Conservation (phyloP, 805 yeast species). For the Metschnikowia dekortorum region DNA sequence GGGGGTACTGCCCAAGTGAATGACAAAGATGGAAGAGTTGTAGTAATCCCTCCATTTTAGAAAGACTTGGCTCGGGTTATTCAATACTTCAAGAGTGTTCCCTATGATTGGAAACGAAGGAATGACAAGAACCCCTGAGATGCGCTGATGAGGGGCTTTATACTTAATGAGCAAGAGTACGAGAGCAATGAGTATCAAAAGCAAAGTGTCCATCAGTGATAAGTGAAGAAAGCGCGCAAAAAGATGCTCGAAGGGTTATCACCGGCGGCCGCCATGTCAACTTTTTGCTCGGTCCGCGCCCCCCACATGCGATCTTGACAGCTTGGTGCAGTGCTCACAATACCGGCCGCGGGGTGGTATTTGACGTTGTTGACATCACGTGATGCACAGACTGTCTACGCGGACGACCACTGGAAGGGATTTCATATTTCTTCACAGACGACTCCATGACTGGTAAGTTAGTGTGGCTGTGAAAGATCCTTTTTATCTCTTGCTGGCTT, state of each 20-base stretch:
- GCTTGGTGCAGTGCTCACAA: not conserved
- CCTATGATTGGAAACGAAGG: slow-evolving; percentile 53
- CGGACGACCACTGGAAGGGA: not conserved
- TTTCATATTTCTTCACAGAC: not conserved
- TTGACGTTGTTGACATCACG: not conserved
- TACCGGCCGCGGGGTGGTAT: not conserved
- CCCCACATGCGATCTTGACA: not conserved
- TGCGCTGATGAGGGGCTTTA: slow-evolving; percentile 6
- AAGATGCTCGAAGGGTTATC: not conserved
- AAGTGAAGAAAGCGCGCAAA: not conserved
- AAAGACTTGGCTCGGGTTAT: slow-evolving; percentile 50
- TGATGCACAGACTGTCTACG: not conserved
- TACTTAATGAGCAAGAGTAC: not conserved
- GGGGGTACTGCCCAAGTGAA: slow-evolving; percentile 52
- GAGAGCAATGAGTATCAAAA: not conserved
- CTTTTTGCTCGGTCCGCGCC: not conserved
- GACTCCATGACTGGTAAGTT: slow-evolving; percentile 2
- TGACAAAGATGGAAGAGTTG: slow-evolving; percentile 50
- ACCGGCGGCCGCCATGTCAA: not conserved
- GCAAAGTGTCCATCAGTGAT: not conserved
- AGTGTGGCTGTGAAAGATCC: not conserved
- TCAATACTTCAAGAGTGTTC: slow-evolving; percentile 38
- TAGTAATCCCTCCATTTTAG: slow-evolving; percentile 40
- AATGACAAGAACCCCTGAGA: slow-evolving; percentile 38
- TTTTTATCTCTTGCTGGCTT: slow-evolving; percentile 1